These are phyloP conservation scores for Clathrus columnatus DNA, from an alignment of 768 basidiomycete species.

Conservation along the genomic window DNA sequence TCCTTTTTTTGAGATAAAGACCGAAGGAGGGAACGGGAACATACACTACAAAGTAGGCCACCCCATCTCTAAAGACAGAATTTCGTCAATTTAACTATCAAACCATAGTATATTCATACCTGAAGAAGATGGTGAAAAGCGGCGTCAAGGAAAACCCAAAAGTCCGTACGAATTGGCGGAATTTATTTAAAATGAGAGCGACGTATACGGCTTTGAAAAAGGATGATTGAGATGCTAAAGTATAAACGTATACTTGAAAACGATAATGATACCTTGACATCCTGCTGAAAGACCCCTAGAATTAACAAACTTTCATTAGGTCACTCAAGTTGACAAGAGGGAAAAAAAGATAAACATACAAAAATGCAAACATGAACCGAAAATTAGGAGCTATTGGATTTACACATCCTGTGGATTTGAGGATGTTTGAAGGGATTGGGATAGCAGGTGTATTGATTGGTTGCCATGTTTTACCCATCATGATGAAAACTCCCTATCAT, in stretches of 20 bases:
- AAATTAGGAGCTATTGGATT: neutral
- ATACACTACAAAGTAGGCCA: neutral
- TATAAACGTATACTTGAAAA: neutral
- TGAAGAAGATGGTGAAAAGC: neutral
- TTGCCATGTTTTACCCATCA: neutral
- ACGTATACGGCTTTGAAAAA: neutral
- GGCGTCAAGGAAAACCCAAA: neutral
- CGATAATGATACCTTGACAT: neutral
- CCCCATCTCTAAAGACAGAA: neutral
- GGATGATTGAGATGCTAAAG: neutral
- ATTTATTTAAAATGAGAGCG: neutral
- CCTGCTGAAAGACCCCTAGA: neutral
- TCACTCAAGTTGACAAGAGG: too few species aligned
- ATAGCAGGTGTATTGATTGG: neutral
- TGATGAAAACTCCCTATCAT: neutral
- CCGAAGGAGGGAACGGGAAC: neutral
- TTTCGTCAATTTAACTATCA: too few species aligned
- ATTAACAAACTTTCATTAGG: too few species aligned
- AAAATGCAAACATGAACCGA: neutral
- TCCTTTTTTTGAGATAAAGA: too few species aligned
- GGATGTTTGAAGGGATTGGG: neutral
- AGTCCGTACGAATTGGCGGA: neutral
- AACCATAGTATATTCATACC: neutral
- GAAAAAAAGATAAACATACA: neutral
- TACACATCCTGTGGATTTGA: neutral